Conservation (phyloP, 2,329 filamentous ascomycete species). For the Aspergillus sp. region DNA sequence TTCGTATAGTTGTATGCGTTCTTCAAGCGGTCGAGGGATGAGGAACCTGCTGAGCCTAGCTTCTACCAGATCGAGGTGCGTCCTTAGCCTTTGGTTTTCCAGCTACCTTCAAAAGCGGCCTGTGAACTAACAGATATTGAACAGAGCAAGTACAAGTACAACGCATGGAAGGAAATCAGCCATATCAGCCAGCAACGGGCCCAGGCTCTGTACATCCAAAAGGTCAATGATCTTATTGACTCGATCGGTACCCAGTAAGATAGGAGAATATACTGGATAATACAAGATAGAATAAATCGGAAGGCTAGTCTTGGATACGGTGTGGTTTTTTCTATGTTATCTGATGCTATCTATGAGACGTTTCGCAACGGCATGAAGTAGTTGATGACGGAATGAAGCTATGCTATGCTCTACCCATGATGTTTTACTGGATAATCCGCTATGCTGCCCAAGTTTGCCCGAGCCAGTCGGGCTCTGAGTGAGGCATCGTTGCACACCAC, state of each 20-base stretch:
- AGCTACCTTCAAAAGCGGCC: no score
- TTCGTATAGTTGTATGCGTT: conserved; percentile 19
- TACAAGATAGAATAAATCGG: background rate
- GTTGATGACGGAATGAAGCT: conserved; percentile 4
- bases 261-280: conserved; percentile 1
- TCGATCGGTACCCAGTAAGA: conserved; percentile 53
- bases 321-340: background rate
- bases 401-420: background rate
- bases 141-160: conserved; percentile 77
- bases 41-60: conserved; percentile 18
- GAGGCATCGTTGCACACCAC: conserved; percentile 68
- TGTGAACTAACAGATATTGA: background rate
- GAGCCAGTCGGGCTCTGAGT: conserved; percentile 60
- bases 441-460: conserved; percentile 41
- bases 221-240: conserved; percentile 70
- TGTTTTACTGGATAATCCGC: background rate
- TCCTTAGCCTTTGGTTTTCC: background rate
- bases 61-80: conserved; percentile 21
- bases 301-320: conserved; percentile 3
- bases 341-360: background rate
- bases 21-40: conserved; percentile 17
- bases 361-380: background rate
- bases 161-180: conserved; percentile 70
- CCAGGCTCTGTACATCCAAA: conserved; percentile 72
- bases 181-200: conserved; percentile 66